Evolutionary conservation across 176 grass and related monocot genomes (phyloP).

Genomic region (Aegilops sharonensis): DNA sequence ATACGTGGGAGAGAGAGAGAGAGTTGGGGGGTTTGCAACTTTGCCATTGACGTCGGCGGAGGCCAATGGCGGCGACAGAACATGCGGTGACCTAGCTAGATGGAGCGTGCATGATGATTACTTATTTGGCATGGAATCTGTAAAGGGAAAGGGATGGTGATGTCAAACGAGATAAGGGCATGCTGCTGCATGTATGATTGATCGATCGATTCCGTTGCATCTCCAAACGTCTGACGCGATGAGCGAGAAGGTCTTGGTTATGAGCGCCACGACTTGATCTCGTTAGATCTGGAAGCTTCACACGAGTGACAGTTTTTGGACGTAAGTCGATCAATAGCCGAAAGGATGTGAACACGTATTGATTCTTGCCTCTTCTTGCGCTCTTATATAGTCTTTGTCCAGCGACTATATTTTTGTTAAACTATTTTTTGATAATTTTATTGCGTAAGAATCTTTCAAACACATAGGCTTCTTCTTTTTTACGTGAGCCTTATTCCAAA

Average conservation of each 20-base stretch:
- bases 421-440: too few species aligned
- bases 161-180: not conserved
- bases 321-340: too few species aligned
- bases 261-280: not conserved
- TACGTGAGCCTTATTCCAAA: too few species aligned
- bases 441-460: too few species aligned
- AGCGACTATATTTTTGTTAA: too few species aligned
- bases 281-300: not conserved
- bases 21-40: not conserved
- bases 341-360: too few species aligned
- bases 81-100: conserved; percentile 19
- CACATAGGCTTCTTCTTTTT: too few species aligned
- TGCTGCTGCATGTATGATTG: not conserved
- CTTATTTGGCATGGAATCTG: conserved; percentile 18
- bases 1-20: not conserved
- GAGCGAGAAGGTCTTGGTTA: not conserved
- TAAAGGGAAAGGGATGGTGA: not conserved
- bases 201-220: not conserved
- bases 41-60: conserved; percentile 8
- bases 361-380: too few species aligned
- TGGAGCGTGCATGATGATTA: not conserved
- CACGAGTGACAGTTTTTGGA: too few species aligned
- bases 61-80: conserved; percentile 4
- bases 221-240: not conserved
- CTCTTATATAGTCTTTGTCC: too few species aligned